Percentiles rank a stretch among this genome's conserved stretches.
Conservation (phyloP, 805 yeast species). For the Saturnispora gosingensis region DNA sequence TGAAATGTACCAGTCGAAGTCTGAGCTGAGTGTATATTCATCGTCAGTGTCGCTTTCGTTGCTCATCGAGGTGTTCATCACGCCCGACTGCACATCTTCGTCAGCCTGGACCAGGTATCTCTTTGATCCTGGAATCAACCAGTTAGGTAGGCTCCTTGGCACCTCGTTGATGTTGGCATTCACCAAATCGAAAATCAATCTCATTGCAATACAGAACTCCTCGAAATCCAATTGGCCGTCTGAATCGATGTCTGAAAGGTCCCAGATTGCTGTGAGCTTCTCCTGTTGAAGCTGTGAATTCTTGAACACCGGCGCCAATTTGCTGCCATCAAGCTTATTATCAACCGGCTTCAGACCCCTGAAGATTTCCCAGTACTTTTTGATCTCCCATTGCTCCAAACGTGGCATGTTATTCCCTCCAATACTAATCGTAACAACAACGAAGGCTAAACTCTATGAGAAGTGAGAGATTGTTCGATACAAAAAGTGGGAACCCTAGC, state of each 20-base stretch:
- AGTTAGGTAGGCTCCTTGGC: slow-evolving; percentile 72
- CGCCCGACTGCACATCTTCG: slow-evolving; percentile 39
- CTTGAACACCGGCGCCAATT: slow-evolving; percentile 76
- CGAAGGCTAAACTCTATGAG: neutral
- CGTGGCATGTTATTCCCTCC: slow-evolving; percentile 36
- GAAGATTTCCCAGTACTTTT: slow-evolving; percentile 97
- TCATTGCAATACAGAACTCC: slow-evolving; percentile 96
- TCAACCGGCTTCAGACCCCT: slow-evolving; percentile 76
- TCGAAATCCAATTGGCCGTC: slow-evolving; percentile 93
- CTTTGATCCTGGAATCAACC: slow-evolving; percentile 90
- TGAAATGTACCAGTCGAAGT: slow-evolving; percentile 94
- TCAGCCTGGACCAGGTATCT: slow-evolving; percentile 81
- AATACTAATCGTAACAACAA: neutral
- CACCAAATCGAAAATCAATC: slow-evolving; percentile 83
- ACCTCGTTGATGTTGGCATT: slow-evolving; percentile 51
- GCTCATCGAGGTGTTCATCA: slow-evolving; percentile 23
- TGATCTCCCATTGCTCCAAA: slow-evolving; percentile 89
- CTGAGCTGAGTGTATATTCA: slow-evolving; percentile 51
- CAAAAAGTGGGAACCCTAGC: neutral
- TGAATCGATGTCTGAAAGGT: slow-evolving; percentile 81
- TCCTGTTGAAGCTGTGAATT: slow-evolving; percentile 76
- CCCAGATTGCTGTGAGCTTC: slow-evolving; percentile 83
- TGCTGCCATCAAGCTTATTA: slow-evolving; percentile 75
- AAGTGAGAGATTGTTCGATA: neutral
- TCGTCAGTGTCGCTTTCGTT: slow-evolving; percentile 46